A percentile compares a stretch with the other conserved stretches of the same genome.
These are phyloP conservation scores for Aspergillus alliaceus DNA, from an alignment of 2,329 filamentous ascomycete species.

Conservation along the genomic window DNA sequence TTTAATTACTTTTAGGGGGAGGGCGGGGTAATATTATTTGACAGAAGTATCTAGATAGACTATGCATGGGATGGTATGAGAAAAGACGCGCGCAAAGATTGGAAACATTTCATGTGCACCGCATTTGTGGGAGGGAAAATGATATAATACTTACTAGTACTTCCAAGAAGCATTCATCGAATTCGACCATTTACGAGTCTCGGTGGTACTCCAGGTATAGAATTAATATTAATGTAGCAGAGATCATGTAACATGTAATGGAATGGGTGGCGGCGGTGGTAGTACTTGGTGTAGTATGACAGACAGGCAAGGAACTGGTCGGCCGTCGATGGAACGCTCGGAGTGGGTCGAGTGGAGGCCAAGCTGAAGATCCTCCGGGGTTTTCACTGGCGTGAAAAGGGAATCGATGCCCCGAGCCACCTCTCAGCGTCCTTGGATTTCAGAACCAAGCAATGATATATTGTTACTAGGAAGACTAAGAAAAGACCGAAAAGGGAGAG, in stretches of 20 bases:
- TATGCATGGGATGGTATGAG: constrained; percentile 6
- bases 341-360: constrained; percentile 22
- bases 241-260: constrained; percentile 1
- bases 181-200: not conserved
- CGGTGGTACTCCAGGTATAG: not conserved
- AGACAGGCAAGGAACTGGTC: constrained; percentile 13
- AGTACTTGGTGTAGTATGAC: constrained; percentile 14
- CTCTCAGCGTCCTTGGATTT: constrained; percentile 2
- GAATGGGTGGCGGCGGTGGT: not conserved
- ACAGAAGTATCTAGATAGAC: constrained; percentile 16
- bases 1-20: constrained; percentile 1
- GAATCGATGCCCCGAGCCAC: constrained; percentile 11
- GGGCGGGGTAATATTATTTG: constrained; percentile 16
- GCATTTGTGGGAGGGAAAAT: not conserved
- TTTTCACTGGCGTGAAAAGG: constrained; percentile 18
- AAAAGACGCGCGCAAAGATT: not conserved
- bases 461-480: too few species aligned
- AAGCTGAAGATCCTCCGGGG: constrained; percentile 25
- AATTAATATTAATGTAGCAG: not conserved
- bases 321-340: constrained; percentile 17
- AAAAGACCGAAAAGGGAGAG: too few species aligned
- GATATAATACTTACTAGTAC: not conserved
- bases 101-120: not conserved
- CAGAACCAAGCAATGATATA: not conserved
- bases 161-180: not conserved